Conservation (phyloP, 2,329 filamentous ascomycete genomes). For the Ophiocordyceps polyrhachis-furcata region DNA sequence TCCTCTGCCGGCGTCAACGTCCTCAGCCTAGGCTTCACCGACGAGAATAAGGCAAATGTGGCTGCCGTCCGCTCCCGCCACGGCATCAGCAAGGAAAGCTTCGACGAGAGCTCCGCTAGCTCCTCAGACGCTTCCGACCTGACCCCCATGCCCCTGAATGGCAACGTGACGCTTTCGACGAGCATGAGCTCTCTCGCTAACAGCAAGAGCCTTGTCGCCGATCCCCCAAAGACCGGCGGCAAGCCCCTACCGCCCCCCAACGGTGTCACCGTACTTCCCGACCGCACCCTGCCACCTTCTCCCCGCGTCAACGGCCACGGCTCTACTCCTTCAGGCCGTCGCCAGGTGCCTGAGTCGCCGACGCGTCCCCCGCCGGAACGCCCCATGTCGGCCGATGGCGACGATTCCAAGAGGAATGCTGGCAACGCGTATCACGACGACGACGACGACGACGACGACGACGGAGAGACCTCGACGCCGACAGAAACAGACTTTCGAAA, state of each 20-base stretch:
- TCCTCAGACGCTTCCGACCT: slow-evolving; percentile 33
- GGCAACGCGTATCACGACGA: too few relatives aligned
- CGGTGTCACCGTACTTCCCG: slow-evolving; percentile 10
- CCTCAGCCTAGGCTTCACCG: slow-evolving; percentile 23
- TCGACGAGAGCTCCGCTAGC: slow-evolving; percentile 34
- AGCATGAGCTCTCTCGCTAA: slow-evolving; percentile 43
- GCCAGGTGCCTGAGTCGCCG: neutral
- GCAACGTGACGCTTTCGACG: slow-evolving; percentile 22
- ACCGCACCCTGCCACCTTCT: slow-evolving; percentile 8
- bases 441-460: neutral
- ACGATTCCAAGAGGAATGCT: neutral
- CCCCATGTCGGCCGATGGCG: neutral
- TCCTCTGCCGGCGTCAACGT: slow-evolving; percentile 23
- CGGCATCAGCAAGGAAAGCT: slow-evolving; percentile 30
- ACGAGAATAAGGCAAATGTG: slow-evolving; percentile 13
- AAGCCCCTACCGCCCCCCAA: slow-evolving; percentile 8
- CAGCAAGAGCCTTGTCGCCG: slow-evolving; percentile 24
- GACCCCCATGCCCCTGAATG: slow-evolving; percentile 23
- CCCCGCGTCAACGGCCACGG: neutral
- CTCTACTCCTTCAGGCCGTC: neutral
- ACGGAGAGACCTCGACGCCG: neutral
- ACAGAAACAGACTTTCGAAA: neutral
- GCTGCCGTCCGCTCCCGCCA: slow-evolving; percentile 21
- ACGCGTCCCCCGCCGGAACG: neutral
- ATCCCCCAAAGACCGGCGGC: slow-evolving; percentile 6